Percentiles rank a stretch among this genome's conserved stretches.
phyloP scores from a whole-genome alignment of 2,329 filamentous ascomycete species.

The Fusarium protoensiforme region DNA sequence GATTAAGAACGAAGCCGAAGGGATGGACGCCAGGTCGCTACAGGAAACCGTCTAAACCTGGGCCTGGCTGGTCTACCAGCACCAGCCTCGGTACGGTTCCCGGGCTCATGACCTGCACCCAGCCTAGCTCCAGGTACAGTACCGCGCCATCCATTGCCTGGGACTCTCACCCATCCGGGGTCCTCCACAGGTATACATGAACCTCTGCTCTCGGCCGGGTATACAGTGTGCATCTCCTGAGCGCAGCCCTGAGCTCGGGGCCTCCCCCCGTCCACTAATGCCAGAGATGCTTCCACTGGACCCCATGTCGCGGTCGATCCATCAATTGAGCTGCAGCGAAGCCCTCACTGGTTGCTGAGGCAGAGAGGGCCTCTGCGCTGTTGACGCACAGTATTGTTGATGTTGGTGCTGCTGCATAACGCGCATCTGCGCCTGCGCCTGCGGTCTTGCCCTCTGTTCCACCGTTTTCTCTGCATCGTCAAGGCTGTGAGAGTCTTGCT shows the following conservation, averaged over 20 bases:
- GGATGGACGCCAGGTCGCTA: slow-evolving; percentile 1
- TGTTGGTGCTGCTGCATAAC: not conserved
- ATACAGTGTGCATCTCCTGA: slow-evolving; percentile 38
- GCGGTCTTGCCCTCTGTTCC: not conserved
- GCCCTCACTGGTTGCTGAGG: slow-evolving; percentile 9
- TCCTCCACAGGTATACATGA: slow-evolving; percentile 12
- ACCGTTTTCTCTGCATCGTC: not conserved
- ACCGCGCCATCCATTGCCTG: not conserved
- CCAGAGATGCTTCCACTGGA: slow-evolving; percentile 22
- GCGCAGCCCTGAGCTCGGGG: slow-evolving; percentile 44
- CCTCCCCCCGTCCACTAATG: slow-evolving; percentile 22
- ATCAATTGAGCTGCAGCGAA: slow-evolving; percentile 14
- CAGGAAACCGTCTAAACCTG: not conserved
- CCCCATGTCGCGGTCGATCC: slow-evolving; percentile 21
- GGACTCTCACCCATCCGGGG: not conserved
- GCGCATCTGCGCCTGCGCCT: not conserved
- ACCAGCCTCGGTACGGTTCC: not conserved
- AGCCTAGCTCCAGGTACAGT: slow-evolving; percentile 28
- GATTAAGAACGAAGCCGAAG: slow-evolving; percentile 13
- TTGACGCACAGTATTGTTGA: slow-evolving; percentile 3
- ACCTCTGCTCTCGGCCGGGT: slow-evolving; percentile 23
- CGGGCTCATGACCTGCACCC: not conserved
- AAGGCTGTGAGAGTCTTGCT: not conserved
- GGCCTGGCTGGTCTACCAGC: not conserved
- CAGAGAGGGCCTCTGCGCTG: not conserved